Base-by-base conservation (phyloP, 1,139 yeast genomes). In the Hansenula lynferdii region DNA sequence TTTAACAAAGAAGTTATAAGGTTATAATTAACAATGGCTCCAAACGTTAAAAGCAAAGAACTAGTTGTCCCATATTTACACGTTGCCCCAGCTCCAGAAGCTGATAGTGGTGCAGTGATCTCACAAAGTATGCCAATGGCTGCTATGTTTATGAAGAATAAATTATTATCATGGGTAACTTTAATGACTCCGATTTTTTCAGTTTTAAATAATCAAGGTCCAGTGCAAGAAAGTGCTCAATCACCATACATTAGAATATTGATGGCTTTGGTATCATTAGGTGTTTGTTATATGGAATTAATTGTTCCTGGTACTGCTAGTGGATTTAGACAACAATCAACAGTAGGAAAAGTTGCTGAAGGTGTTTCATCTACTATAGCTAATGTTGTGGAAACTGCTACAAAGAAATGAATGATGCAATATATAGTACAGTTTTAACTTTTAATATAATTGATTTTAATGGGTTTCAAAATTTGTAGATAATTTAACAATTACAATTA, bases 41-140 rank as follows among this genome's bases (percentile, higher is more conserved):
- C 57, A 35, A 29, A 38, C 25, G 56, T 60, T 18, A 59, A 52
- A 38, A 59, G 67, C 44, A 53, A 57, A 26, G 69, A 65, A 41
- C 56, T 64, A 28, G 57, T 60, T 32, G 62, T 61, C 27, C 58
- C 61, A 57, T 77, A 74, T 61, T 59, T 58, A 38, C 77, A 72
- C 53, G 51, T 55, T 29, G 71, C 77, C 26, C 70, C 74, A 28
- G 72, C 72, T 47, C 71, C 77, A 36, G 67, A 75, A 38, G 57
- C 64, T 14, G 69, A 73, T 36, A 67, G 71, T 15, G 56, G 72
- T 4, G 64, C 70, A 28, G 61, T 70, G 54, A 60, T 79, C 28
- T 67, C 77, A 23, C 84, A 78, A 56, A 67, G 81, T 16, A 71
- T 78, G 63, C 85, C 85, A 28, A 76, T 79, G 82, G 80, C 81